These are phyloP conservation scores for Malassezia caprae DNA, from an alignment of 1,284 basidiomycete species.

Conservation along the genomic window DNA sequence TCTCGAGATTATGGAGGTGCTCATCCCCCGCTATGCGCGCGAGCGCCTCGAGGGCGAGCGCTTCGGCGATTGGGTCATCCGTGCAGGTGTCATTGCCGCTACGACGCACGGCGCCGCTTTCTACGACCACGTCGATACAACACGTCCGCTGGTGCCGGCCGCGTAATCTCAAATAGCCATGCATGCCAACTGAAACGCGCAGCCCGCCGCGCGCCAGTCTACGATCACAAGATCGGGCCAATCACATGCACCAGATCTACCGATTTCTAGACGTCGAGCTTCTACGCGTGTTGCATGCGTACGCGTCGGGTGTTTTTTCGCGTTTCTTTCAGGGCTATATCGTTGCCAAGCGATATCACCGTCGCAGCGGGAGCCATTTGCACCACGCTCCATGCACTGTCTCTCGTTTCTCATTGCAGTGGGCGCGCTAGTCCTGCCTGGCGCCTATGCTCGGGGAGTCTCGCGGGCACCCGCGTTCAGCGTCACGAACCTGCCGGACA, in stretches of 20 bases:
- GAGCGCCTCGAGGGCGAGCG: constrained; percentile 80
- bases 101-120: constrained; percentile 36
- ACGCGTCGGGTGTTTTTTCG: not conserved
- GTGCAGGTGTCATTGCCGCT: constrained; percentile 40
- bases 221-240: not conserved
- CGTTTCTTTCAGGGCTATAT: not conserved
- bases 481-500: constrained; percentile 31
- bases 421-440: not conserved
- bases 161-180: not conserved
- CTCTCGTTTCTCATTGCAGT: not conserved
- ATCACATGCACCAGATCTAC: not conserved
- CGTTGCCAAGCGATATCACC: not conserved
- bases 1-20: constrained; percentile 71
- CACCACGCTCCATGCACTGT: not conserved
- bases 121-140: constrained; percentile 30
- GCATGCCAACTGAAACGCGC: not conserved
- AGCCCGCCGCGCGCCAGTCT: not conserved
- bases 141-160: not conserved
- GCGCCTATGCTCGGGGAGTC: not conserved
- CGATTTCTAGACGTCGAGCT: not conserved
- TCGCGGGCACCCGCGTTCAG: constrained; percentile 25
- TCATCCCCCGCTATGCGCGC: constrained; percentile 86
- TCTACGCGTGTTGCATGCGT: not conserved
- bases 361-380: too few species aligned
- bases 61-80: constrained; percentile 89